Evolutionary conservation across 139 green algal species (phyloP), one percentile per base, ranked within the genome.

Genomic region (Auxenochlorella protothecoides): DNA sequence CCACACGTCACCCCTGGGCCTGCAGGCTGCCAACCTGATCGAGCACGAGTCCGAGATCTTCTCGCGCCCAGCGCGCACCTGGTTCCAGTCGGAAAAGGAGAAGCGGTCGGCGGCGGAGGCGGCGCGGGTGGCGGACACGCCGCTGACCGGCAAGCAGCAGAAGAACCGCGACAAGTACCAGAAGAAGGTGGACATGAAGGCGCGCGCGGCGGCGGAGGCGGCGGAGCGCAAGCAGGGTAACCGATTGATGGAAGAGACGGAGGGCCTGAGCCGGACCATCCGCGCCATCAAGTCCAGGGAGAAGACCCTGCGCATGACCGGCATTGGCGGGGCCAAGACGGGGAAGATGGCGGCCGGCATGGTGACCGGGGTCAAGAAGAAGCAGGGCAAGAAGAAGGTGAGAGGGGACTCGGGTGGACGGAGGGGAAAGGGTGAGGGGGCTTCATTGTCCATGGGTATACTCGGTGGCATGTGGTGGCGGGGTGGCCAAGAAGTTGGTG

Each of bases 41-140:
- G 86, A 95, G 72, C 93, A 99, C 77, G 84, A 92, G 83, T 83
- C 75, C 4, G 93, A 97, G 84, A 99, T 99, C 80, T 80, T 74
- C 27, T 64, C 88, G 0, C 82, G 90, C n/a, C 94, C 94, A 0
- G 73, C 83, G 65, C 84, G 90, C 72, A 96, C 91, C 27, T 99
- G 94, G 94, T 99, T 98, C 76, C 86, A 96, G 79, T 89, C 79
- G 4, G 73, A 83, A 11, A 79, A 79, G 74, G 73, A 97, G 79
- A 92, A 92, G 75, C 67, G 86, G 86, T 70, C 59, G 15, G 10
- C 72, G 14, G 80, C 81, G 63, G 73, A 82, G 44, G 60, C 68
- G 3, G 72, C 74, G 16, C 13, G 5, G 0, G n/a, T 63, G 27
- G 13, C 27, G 11, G 27, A 7, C 60, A 61, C 16, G 55, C 13